phyloP scores from a whole-genome alignment of 1,284 basidiomycete species.

The Mycocalia duriaeana region DNA sequence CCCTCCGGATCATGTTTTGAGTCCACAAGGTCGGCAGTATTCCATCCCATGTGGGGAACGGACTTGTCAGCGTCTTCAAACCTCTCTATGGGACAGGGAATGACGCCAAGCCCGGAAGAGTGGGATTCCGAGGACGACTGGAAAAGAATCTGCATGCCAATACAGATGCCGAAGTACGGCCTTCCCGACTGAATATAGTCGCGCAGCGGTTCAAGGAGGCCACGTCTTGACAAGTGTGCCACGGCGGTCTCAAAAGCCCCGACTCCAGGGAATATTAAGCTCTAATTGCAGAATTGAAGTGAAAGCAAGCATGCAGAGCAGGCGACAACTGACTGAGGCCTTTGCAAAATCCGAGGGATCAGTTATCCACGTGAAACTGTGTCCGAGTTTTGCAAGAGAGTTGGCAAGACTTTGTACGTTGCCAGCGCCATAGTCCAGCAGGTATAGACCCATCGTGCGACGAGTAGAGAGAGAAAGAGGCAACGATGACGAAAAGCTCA shows the following conservation, averaged over 20 bases:
- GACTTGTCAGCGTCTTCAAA: conserved; percentile 73
- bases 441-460: conserved; percentile 64
- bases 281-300: conserved; percentile 48
- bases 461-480: conserved; percentile 4
- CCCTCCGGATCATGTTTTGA: conserved; percentile 32
- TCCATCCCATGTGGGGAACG: conserved; percentile 99
- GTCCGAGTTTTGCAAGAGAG: conserved; percentile 83
- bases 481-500: neutral
- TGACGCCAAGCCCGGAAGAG: conserved; percentile 64
- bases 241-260: conserved; percentile 92
- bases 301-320: conserved; percentile 4
- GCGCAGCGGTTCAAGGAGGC: conserved; percentile 78
- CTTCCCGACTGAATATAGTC: conserved; percentile 84
- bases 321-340: conserved; percentile 71
- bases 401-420: conserved; percentile 95
- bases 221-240: conserved; percentile 67
- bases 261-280: conserved; percentile 97
- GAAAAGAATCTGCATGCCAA: conserved; percentile 96
- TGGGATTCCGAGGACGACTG: conserved; percentile 76
- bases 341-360: conserved; percentile 81
- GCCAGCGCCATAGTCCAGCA: conserved; percentile 94
- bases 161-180: conserved; percentile 98
- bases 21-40: conserved; percentile 59
- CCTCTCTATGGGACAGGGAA: conserved; percentile 65
- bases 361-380: conserved; percentile 89